phyloP scores from a whole-genome alignment of 306 rosid species.

The Trifolium subterraneum region DNA sequence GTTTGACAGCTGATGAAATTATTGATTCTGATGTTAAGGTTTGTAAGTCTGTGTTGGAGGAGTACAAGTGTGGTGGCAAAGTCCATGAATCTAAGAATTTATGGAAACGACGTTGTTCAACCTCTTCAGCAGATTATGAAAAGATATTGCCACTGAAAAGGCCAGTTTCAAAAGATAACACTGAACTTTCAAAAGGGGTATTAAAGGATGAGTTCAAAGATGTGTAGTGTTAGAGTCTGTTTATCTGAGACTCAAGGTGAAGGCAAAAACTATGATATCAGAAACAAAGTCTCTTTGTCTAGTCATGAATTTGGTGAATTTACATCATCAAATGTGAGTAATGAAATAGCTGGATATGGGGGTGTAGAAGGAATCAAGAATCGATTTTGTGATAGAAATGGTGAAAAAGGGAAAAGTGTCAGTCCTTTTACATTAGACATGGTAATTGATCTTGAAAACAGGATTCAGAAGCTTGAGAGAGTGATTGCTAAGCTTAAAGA shows the following conservation, averaged over 20 bases:
- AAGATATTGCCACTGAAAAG: background rate
- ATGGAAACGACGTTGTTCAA: background rate
- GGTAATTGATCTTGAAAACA: constrained; percentile 34
- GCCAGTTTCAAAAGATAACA: background rate
- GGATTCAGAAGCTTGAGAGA: constrained; percentile 41
- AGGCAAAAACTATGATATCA: background rate
- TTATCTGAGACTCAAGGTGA: background rate
- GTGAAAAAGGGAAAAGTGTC: constrained; percentile 1
- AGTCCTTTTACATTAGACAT: background rate
- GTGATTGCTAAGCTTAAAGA: constrained; percentile 30
- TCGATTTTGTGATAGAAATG: background rate
- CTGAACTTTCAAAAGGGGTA: background rate
- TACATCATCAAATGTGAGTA: background rate
- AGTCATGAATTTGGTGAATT: constrained; percentile 6
- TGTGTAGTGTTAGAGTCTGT: background rate
- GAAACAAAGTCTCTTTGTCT: background rate
- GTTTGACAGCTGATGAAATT: background rate
- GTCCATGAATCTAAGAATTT: background rate
- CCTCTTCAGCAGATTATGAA: background rate
- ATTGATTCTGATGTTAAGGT: background rate
- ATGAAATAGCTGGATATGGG: background rate
- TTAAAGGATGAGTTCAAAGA: background rate
- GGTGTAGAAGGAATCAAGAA: constrained; percentile 1
- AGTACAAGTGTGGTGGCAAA: background rate
- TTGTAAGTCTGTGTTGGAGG: background rate